Base-by-base conservation (phyloP, 495 filamentous ascomycete genomes). In the Alectoria sarmentosa region DNA sequence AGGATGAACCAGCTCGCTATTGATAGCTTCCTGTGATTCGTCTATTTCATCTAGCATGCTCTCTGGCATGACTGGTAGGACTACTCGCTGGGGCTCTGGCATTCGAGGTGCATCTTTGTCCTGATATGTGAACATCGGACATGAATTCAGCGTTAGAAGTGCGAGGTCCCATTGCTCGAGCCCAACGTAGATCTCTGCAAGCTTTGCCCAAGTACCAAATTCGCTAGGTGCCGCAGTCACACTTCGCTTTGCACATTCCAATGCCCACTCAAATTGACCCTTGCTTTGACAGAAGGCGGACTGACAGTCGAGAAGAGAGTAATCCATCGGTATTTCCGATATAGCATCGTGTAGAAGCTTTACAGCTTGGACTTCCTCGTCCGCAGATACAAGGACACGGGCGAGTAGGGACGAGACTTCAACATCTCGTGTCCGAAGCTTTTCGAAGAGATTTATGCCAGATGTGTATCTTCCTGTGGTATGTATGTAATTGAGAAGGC, bases 41-140 rank as follows among this genome's bases (percentile, higher is more conserved):
- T 96, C 92, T 69, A 98, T 95, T 71, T 98, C 94, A 64, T 98
- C 94, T 63, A 97, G 82, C 56, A 91, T 84, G n/a, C 89, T 92
- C 74, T 98, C 95, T 0, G 88, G 83, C 21, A 97, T 81, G 6
- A 91, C 87, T 0, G 94, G 94, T 28, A 98, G 84, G 71, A 89
- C 84, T 63, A 97, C 87, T 60, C 90, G 90, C 58, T 85, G 84
- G 0, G 92, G 91, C 67, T 94, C 90, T 26, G 94, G 94, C 88
- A 96, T 92, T 63, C 92, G 82, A 23, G 94, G 94, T 10, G 90
- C 85, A 73, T 98, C 94, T 69, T 96, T 97, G 74, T 98, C 94
- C 73, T 97, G 93, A 75, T 98, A 97, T 11, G 94, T 98, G 74
- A 98, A 98, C 94, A 98, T 98, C 6, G 94, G 94, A 67, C 95